Base-by-base conservation (phyloP, 2,329 filamentous ascomycete genomes). In the Claviceps pazoutovae region DNA sequence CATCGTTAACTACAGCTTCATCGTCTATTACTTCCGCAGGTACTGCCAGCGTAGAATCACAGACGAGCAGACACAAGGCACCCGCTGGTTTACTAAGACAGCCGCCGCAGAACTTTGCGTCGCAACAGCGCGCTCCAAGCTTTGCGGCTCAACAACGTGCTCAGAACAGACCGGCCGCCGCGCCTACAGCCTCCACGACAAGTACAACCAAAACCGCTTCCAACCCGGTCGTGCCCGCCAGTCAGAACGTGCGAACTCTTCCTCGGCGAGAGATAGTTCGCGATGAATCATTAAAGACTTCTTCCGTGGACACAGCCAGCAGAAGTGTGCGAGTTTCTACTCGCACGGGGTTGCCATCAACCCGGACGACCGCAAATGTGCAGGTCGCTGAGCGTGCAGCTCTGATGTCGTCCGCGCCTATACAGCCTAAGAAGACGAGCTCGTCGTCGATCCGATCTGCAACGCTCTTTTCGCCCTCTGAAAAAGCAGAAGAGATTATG, bases 81-180 rank as follows among this genome's bases (percentile, higher is more conserved):
- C 66, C 70, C 0, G 64, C 69, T 0, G 71, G 71, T 4, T 64
- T 79, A 5, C 62, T 80, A 21, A 71, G 73, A 38, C 75, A 72
- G 38, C 77, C 73, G 2, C 78, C 78, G 9, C 80, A 83, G 60
- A 84, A 80, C 60, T 84, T 83, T 62, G 80, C 80, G 13, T 80
- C 80, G 3, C 80, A 34, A 34, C 30, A 34, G 30, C 30, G 30
- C 4, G 30, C 30, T 11, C 30, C 30, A 34, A 84, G 80, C 61
- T 84, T 83, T 62, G 80, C 80, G 13, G 80, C 80, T 3, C 80
- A 84, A 57, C 80, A 84, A 57, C 69, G 80, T 57, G 76, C 78
- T 23, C 79, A 80, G 55, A 71, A 71, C 56, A 72, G 71, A 53
- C 73, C 76, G 5, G 54, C 62, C 4, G 55, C 60, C 9, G 49